Base-by-base conservation (phyloP, 331 rosid species). In the Spiraea crenata region DNA sequence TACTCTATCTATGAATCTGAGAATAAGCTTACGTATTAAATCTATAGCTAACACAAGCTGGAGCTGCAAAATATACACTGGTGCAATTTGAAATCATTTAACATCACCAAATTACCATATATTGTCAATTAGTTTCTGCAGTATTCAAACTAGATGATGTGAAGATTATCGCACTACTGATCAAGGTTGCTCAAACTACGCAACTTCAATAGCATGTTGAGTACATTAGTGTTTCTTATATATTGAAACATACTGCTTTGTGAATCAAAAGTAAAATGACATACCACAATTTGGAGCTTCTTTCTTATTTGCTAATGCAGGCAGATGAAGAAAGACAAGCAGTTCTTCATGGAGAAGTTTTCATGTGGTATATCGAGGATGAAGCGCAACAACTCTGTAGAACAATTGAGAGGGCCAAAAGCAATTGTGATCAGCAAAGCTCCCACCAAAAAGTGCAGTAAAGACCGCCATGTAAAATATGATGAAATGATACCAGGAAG, bases 341-440 rank as follows among this genome's bases (percentile, higher is more conserved):
- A 77, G 64, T 70, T 70, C 38, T 80, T 86, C 74, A 40, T 81
- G 77, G 81, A 76, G 19, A 60, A n/a, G 40, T 68, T 89, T 58
- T 57, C 81, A 50, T 87, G 95, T 61, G 87, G 86, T 47, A 72
- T 87, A 72, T 84, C 84, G 8, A 84, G 89, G 63, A 75, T 89
- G 80, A 89, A 74, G 75, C 76, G 87, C 45, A 67, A 82, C 73
- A 72, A 80, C 63, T 59, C 76, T 11, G 59, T 87, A 65, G 75
- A 80, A 56, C 45, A 31, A 41, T 65, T 92, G 71, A 84, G 87
- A 76, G 85, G 77, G 12, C 88, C 87, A 74, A 82, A 72, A 52
- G 61, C 52, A 74, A 15, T 20, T 59, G 62, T 39, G 73, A n/a
- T 0, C 14, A 48, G 40, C 68, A n/a, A 62, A 19, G n/a, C 50